phyloP scores from a whole-genome alignment of 192 early-diverging fungal genomes.

The Backusella tarrabulga region DNA sequence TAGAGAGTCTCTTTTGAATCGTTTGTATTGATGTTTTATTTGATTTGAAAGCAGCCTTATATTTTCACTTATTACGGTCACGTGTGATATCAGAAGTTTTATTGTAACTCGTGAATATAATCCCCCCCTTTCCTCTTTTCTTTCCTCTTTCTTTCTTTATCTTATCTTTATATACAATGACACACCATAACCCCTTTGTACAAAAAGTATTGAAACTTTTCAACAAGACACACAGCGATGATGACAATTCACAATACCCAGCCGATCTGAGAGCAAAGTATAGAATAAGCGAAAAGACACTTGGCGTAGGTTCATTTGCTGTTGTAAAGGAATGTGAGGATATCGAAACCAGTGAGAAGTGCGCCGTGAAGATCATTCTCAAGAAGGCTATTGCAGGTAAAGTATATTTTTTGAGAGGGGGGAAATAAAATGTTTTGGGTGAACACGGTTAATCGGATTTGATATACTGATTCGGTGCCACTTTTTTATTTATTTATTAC shows the following conservation, averaged over 20 bases:
- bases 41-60: no score
- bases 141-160: background rate
- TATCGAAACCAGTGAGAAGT: slow-evolving; percentile 45
- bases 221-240: slow-evolving; percentile 34
- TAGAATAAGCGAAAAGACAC: slow-evolving; percentile 35
- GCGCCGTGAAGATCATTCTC: slow-evolving; percentile 72
- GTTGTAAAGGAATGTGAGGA: slow-evolving; percentile 60
- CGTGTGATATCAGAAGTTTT: background rate
- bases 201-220: slow-evolving; percentile 24
- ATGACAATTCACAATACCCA: slow-evolving; percentile 20
- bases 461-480: background rate
- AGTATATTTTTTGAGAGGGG: background rate
- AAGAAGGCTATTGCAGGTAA: slow-evolving; percentile 52
- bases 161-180: background rate
- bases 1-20: background rate
- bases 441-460: background rate
- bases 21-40: no score
- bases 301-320: slow-evolving; percentile 53
- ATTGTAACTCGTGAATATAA: background rate
- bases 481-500: background rate
- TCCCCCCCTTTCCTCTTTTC: background rate
- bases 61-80: background rate
- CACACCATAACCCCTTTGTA: slow-evolving; percentile 12
- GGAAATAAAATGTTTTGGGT: no score
- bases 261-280: slow-evolving; percentile 21